A percentile compares a stretch with the other conserved stretches of the same genome.
Evolutionary conservation across 2,329 filamentous ascomycete genomes (phyloP).

Genomic region (Fusarium clavum): DNA sequence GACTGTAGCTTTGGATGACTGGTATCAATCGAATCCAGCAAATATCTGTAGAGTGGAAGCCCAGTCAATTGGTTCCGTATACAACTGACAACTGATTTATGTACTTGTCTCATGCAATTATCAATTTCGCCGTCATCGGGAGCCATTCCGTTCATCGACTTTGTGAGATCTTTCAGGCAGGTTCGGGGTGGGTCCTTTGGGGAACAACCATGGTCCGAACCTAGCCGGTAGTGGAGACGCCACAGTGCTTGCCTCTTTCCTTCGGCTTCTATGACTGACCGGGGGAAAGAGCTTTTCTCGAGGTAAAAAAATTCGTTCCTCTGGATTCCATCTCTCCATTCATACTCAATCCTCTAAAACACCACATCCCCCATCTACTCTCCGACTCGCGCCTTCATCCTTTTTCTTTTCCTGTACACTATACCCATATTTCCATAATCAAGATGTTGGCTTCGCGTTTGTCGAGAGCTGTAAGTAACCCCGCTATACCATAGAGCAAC

Average conservation of each 20-base stretch:
- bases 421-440: slow-evolving; percentile 53
- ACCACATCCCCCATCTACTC: slow-evolving; percentile 47
- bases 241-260: slow-evolving; percentile 54
- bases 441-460: slow-evolving; percentile 80
- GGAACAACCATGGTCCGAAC: slow-evolving; percentile 49
- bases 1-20: not conserved
- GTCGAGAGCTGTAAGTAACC: slow-evolving; percentile 76
- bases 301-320: slow-evolving; percentile 53
- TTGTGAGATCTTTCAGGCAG: slow-evolving; percentile 18
- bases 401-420: slow-evolving; percentile 50
- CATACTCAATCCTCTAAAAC: slow-evolving; percentile 44
- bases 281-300: slow-evolving; percentile 49
- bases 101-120: not conserved
- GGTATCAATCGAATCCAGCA: not conserved
- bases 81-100: not conserved
- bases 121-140: not conserved
- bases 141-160: slow-evolving; percentile 15
- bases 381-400: slow-evolving; percentile 51
- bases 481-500: slow-evolving; percentile 1
- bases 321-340: slow-evolving; percentile 45
- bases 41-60: too few species aligned
- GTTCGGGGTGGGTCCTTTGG: slow-evolving; percentile 33
- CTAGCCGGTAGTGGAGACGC: slow-evolving; percentile 46
- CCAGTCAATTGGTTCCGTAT: not conserved
- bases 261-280: slow-evolving; percentile 56